phyloP scores from a whole-genome alignment of 306 rosid species.

The Senna siamea region DNA sequence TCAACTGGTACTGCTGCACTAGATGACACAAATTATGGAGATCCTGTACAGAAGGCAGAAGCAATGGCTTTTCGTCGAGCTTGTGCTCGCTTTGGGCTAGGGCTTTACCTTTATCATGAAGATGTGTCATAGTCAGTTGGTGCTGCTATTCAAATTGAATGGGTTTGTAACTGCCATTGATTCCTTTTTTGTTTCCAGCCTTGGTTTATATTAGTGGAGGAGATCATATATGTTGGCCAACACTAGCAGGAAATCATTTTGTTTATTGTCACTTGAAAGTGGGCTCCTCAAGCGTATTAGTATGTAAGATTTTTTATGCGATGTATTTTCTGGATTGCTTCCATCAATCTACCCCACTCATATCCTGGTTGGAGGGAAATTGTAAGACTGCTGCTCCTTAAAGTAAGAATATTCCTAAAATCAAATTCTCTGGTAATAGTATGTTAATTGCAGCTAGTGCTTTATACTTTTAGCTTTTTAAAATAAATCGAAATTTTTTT shows the following conservation, averaged over 20 bases:
- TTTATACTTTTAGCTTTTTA: neutral
- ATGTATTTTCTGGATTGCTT: slow-evolving; percentile 1
- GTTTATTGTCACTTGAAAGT: slow-evolving; percentile 31
- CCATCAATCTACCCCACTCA: neutral
- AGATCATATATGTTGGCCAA: slow-evolving; percentile 19
- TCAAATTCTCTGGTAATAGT: neutral
- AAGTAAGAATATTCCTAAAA: slow-evolving; percentile 5
- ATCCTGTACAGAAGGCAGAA: slow-evolving; percentile 92
- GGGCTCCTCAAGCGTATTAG: slow-evolving; percentile 11
- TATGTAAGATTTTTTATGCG: neutral
- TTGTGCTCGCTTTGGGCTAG: slow-evolving; percentile 87
- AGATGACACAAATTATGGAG: slow-evolving; percentile 76
- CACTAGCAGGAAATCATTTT: slow-evolving; percentile 35
- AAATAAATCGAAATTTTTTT: neutral
- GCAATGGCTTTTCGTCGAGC: slow-evolving; percentile 96
- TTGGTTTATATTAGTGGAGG: neutral
- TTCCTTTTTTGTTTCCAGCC: slow-evolving; percentile 11
- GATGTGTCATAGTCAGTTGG: slow-evolving; percentile 49
- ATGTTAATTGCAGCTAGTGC: neutral
- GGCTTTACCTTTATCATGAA: slow-evolving; percentile 86
- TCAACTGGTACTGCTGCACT: slow-evolving; percentile 81
- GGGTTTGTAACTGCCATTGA: slow-evolving; percentile 7
- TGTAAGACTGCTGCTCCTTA: neutral
- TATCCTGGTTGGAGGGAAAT: slow-evolving; percentile 19
- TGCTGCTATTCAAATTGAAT: slow-evolving; percentile 33